A percentile compares a stretch with the other conserved stretches of the same genome.
Conservation (phyloP, 2,329 filamentous ascomycete species). For the Claviceps arundinis region DNA sequence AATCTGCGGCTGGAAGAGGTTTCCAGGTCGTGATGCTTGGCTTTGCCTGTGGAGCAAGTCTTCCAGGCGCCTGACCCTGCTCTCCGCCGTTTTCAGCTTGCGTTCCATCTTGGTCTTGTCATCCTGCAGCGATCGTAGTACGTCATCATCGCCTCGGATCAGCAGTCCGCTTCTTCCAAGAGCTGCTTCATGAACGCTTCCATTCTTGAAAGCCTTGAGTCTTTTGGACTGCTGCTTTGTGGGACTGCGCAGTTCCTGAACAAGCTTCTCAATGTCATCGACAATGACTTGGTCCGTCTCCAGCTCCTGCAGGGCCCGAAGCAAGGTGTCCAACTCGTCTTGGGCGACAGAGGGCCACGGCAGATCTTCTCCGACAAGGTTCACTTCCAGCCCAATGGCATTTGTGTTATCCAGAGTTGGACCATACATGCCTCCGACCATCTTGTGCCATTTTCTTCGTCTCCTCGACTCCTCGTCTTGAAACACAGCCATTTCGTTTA, state of each 20-base stretch:
- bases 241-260: conserved; percentile 67
- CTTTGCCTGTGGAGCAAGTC: conserved; percentile 80
- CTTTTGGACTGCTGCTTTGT: conserved; percentile 78
- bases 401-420: conserved; percentile 56
- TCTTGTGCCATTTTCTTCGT: conserved; percentile 80
- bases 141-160: conserved; percentile 76
- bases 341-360: conserved; percentile 68
- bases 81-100: conserved; percentile 71
- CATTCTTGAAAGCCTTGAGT: conserved; percentile 90
- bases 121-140: conserved; percentile 62
- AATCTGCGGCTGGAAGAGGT: conserved; percentile 38
- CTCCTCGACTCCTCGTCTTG: conserved; percentile 87
- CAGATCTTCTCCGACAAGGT: conserved; percentile 63
- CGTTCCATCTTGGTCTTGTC: conserved; percentile 66
- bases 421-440: conserved; percentile 61
- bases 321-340: conserved; percentile 63
- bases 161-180: conserved; percentile 78
- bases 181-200: conserved; percentile 82
- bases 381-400: conserved; percentile 71
- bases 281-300: conserved; percentile 53
- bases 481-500: conserved; percentile 84
- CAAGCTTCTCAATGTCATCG: conserved; percentile 59
- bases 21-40: conserved; percentile 41
- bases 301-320: conserved; percentile 50
- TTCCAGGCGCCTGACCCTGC: conserved; percentile 79